phyloP scores from a whole-genome alignment of 2,329 filamentous ascomycete genomes.

The Microsporum ferrugineum region DNA sequence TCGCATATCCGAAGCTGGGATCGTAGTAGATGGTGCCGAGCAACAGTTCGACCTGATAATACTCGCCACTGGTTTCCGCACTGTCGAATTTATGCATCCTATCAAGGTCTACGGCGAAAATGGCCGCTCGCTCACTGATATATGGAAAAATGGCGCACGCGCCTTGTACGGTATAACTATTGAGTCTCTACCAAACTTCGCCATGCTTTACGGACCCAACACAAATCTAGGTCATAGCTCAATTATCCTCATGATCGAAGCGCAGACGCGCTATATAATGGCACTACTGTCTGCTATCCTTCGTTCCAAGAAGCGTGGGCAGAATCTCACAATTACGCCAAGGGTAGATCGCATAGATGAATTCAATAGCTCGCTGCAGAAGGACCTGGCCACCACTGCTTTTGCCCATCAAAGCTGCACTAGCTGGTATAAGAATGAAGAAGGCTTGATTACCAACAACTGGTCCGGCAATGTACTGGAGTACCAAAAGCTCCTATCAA shows the following conservation, averaged over 20 bases:
- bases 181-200: conserved; percentile 45
- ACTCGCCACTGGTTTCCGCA: conserved; percentile 49
- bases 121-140: conserved; percentile 34
- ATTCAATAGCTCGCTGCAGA: conserved; percentile 41
- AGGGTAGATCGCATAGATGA: conserved; percentile 28
- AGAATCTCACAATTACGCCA: conserved; percentile 38
- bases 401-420: conserved; percentile 46
- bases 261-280: conserved; percentile 45
- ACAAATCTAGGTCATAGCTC: conserved; percentile 46
- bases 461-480: conserved; percentile 44
- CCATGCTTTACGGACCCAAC: conserved; percentile 49
- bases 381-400: conserved; percentile 31
- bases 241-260: conserved; percentile 53
- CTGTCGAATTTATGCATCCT: conserved; percentile 48
- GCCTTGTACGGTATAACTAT: conserved; percentile 44
- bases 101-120: conserved; percentile 41
- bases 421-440: conserved; percentile 47
- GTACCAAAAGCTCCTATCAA: conserved; percentile 40
- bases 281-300: conserved; percentile 41
- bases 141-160: conserved; percentile 44
- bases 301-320: conserved; percentile 26
- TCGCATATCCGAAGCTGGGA: conserved; percentile 36
- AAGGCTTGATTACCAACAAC: conserved; percentile 47
- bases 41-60: conserved; percentile 46
- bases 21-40: conserved; percentile 36